Base-by-base conservation (phyloP, 2,329 filamentous ascomycete genomes). In the Cordyceps pruinosa region DNA sequence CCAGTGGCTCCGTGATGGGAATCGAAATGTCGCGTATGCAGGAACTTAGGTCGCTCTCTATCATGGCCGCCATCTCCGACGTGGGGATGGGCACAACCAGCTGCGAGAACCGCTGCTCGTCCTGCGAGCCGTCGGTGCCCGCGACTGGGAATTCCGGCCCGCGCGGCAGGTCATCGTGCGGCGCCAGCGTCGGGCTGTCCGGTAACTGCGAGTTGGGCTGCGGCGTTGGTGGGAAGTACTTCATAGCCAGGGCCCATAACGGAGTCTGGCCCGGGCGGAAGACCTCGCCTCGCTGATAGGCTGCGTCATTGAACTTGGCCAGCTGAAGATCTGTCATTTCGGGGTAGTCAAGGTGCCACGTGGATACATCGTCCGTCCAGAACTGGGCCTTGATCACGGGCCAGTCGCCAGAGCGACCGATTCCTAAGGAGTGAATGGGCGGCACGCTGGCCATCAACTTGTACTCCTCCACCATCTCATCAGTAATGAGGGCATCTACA, bases 31-130 rank as follows among this genome's bases (percentile, higher is more conserved):
- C 79, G 1, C 79, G 73, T 7, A 88, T 75, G 59, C 83, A 78
- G 0, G 91, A 96, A 15, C 83, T 83, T 0, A 79, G 65, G 0
- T 85, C 78, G 0, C 86, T 86, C 15, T 82, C 80, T 15, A 96
- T 73, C 56, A 83, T 81, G 8, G 88, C 90, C 2, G 90, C 56
- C 39, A 52, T 42, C 30, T 58, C 35, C 15, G 42, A 17, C 19
- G 56, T 51, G 26, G 48, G 42, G 30, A 60, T 50, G 44, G 50
- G 46, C 17, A 56, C 46, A 8, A 49, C 51, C 19, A 37, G 23
- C 51, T 52, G 37, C 26, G 39, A 8, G 69, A 70, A 17, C 66
- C 66, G 3, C 69, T 47, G 55, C 30, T 4, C 37, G 13, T 55
- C 53, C 56, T 61, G 8, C 60, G 64, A 42, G 15, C 32, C 39